A percentile compares a stretch with the other conserved stretches of the same genome.
These are phyloP conservation scores for Ramaria sp. DNA, from an alignment of 768 basidiomycete species.

Conservation along the genomic window DNA sequence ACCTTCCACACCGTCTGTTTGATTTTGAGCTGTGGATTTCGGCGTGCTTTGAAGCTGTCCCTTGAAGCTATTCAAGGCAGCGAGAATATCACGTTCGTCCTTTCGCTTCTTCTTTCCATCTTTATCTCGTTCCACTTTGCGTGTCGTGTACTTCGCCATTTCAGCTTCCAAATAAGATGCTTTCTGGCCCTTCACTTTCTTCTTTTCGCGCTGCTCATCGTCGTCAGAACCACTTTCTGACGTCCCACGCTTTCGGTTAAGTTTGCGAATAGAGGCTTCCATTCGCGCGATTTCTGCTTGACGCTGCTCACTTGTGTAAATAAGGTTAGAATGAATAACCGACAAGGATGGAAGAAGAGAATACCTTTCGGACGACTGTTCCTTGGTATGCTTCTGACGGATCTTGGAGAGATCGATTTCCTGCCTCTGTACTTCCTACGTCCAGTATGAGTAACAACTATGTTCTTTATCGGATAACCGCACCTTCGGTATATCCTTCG, in stretches of 20 bases:
- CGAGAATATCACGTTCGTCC: conserved; percentile 65
- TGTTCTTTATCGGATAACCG: background rate
- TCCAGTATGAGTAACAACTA: background rate
- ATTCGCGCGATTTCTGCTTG: conserved; percentile 75
- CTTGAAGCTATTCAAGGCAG: conserved; percentile 58
- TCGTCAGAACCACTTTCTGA: conserved; percentile 28
- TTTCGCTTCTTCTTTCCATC: conserved; percentile 41
- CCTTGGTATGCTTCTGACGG: conserved; percentile 62
- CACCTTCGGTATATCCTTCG: conserved; percentile 22
- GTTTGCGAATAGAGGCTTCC: conserved; percentile 78
- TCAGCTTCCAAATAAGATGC: conserved; percentile 74
- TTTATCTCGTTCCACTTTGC: conserved; percentile 38
- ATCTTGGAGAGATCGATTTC: conserved; percentile 54
- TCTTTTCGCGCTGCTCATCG: conserved; percentile 55
- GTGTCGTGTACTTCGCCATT: conserved; percentile 65
- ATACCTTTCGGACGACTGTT: conserved; percentile 55
- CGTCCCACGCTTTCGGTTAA: conserved; percentile 49
- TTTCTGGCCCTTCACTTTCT: conserved; percentile 37
- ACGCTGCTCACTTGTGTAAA: conserved; percentile 39
- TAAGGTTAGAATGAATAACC: background rate
- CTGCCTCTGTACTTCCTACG: conserved; percentile 15
- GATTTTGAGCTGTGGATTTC: background rate
- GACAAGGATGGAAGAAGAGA: conserved; percentile 12
- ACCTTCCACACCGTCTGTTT: conserved; percentile 5
- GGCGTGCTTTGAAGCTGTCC: conserved; percentile 46